These are phyloP conservation scores for Lactuca saligna DNA, from an alignment of 129 eudicot species.

Conservation along the genomic window DNA sequence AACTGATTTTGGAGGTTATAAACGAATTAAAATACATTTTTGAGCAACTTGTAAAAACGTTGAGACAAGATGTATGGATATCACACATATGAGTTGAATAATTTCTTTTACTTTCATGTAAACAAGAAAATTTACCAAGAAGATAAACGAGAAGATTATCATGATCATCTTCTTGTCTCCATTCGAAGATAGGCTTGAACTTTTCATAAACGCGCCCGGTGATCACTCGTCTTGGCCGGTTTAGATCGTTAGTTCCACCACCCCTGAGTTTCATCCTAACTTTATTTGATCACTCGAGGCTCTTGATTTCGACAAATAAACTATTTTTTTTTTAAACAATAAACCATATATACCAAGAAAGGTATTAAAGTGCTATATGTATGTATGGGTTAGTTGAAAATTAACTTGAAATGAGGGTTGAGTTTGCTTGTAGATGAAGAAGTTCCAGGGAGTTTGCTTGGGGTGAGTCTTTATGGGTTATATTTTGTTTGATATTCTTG, in stretches of 20 bases:
- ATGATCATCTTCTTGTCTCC: conserved; percentile 48
- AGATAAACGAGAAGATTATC: conserved; percentile 41
- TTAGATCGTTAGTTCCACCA: conserved; percentile 16
- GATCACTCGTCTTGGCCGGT: conserved; percentile 21
- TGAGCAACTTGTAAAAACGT: too few species aligned
- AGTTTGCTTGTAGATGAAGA: conserved; percentile 19
- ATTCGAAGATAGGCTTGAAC: conserved; percentile 55
- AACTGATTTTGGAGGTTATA: too few species aligned
- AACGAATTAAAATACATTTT: not conserved
- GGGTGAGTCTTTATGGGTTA: conserved; percentile 12
- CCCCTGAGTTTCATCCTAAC: conserved; percentile 45
- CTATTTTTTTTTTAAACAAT: not conserved
- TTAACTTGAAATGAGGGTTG: conserved; percentile 14
- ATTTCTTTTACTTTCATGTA: not conserved
- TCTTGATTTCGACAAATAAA: not conserved
- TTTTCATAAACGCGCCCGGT: conserved; percentile 46
- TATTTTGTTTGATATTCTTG: conserved; percentile 8
- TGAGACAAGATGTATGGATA: too few species aligned
- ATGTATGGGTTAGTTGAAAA: conserved; percentile 9
- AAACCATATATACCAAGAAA: not conserved
- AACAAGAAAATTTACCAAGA: conserved; percentile 42
- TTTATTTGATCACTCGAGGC: not conserved
- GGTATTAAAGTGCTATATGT: not conserved
- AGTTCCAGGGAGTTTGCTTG: conserved; percentile 14
- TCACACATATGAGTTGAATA: not conserved